phyloP scores from a whole-genome alignment of 768 basidiomycete genomes.

The Gymnopilus junonius region DNA sequence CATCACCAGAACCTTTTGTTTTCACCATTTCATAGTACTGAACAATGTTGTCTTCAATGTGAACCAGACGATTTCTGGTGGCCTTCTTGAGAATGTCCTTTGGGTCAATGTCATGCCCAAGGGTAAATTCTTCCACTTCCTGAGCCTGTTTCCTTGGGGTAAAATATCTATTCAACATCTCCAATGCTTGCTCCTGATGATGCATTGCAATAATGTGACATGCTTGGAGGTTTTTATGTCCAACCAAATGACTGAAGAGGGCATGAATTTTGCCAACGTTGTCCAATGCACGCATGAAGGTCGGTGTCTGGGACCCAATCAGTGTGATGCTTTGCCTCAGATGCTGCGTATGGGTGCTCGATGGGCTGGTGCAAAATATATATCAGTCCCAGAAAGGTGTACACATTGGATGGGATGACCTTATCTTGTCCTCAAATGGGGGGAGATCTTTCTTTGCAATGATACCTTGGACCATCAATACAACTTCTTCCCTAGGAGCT shows the following conservation, averaged over 20 bases:
- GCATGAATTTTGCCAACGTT: neutral
- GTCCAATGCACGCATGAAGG: neutral
- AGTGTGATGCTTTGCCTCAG: constrained; percentile 6
- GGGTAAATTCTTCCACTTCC: neutral
- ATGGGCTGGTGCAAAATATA: neutral
- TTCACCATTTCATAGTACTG: constrained; percentile 4
- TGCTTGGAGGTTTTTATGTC: too few species aligned
- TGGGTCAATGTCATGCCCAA: neutral
- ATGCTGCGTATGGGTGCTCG: neutral
- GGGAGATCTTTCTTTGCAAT: neutral
- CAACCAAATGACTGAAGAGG: neutral
- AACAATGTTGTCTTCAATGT: constrained; percentile 7
- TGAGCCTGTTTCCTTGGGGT: too few species aligned
- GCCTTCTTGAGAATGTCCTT: constrained; percentile 1
- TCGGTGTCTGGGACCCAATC: neutral
- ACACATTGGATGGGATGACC: neutral
- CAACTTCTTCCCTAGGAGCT: neutral
- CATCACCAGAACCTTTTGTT: neutral
- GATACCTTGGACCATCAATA: neutral
- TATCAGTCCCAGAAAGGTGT: too few species aligned
- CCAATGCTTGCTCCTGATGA: neutral
- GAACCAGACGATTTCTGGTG: neutral
- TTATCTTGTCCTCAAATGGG: too few species aligned
- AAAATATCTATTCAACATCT: constrained; percentile 10
- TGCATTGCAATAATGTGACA: neutral